Conservation (phyloP, 1,284 basidiomycete genomes). For the Rhodotorula sp. region DNA sequence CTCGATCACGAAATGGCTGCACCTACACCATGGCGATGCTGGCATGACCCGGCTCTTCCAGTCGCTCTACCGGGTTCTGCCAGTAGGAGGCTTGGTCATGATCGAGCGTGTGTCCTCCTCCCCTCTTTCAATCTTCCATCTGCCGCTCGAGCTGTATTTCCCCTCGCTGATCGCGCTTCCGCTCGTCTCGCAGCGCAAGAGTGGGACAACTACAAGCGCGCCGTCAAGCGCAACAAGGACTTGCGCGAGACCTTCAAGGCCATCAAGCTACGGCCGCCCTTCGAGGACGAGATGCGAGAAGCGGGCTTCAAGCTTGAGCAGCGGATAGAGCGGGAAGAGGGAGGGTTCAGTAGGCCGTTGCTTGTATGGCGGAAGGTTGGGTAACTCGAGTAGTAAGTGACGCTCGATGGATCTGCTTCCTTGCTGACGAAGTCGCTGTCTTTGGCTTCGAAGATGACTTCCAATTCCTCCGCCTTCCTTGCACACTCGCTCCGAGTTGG, state of each 20-base stretch:
- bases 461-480: too few relatives aligned
- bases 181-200: constrained; percentile 23
- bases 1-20: constrained; percentile 41
- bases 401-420: too few relatives aligned
- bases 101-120: constrained; percentile 22
- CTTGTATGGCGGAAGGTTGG: constrained; percentile 32
- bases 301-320: constrained; percentile 30
- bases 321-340: constrained; percentile 36
- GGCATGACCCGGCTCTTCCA: constrained; percentile 27
- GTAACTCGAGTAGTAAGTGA: neutral
- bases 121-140: neutral
- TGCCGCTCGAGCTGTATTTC: neutral
- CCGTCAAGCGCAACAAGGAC: constrained; percentile 35
- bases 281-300: constrained; percentile 18
- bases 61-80: constrained; percentile 16
- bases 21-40: constrained; percentile 38
- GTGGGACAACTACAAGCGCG: constrained; percentile 35
- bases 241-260: constrained; percentile 20
- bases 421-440: too few relatives aligned
- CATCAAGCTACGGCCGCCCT: constrained; percentile 35
- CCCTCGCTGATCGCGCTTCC: too few relatives aligned
- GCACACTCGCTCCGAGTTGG: too few relatives aligned
- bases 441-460: too few relatives aligned
- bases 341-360: constrained; percentile 38
- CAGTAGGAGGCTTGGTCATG: constrained; percentile 25